Evolutionary conservation across 495 filamentous ascomycete species (phyloP).

Genomic region (Hapsidospora chrysogenum): DNA sequence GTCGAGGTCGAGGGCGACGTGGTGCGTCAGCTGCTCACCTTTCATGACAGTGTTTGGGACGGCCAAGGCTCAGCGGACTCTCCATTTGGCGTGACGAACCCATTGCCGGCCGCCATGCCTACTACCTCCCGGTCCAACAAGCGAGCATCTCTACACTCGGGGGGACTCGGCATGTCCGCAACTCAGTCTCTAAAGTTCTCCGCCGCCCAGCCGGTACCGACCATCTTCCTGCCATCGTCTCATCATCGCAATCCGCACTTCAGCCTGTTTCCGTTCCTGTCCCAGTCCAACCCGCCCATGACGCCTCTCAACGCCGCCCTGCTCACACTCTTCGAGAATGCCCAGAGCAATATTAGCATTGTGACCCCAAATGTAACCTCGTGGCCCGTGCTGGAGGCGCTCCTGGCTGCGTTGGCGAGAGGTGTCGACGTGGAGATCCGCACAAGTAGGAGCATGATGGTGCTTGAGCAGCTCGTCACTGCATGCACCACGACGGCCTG

Average conservation of each 20-base stretch:
- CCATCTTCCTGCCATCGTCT: constrained; percentile 50
- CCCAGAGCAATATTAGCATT: constrained; percentile 37
- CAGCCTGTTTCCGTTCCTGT: constrained; percentile 25
- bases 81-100: constrained; percentile 1
- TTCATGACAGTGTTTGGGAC: constrained; percentile 44
- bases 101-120: not conserved
- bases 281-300: constrained; percentile 24
- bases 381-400: constrained; percentile 31
- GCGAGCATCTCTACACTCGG: not conserved
- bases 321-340: constrained; percentile 32
- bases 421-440: constrained; percentile 46
- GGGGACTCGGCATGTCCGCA: not conserved
- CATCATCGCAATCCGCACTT: constrained; percentile 46
- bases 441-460: constrained; percentile 50
- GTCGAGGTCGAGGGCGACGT: constrained; percentile 40
- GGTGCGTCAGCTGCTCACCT: constrained; percentile 34
- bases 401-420: constrained; percentile 35
- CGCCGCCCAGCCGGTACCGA: constrained; percentile 13
- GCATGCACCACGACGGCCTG: constrained; percentile 46
- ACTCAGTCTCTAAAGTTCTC: constrained; percentile 8
- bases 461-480: constrained; percentile 55
- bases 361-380: constrained; percentile 61
- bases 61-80: constrained; percentile 1
- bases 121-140: not conserved
- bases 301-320: constrained; percentile 55